Base-by-base conservation (phyloP, 768 basidiomycete genomes). In the Suillus bovinus region DNA sequence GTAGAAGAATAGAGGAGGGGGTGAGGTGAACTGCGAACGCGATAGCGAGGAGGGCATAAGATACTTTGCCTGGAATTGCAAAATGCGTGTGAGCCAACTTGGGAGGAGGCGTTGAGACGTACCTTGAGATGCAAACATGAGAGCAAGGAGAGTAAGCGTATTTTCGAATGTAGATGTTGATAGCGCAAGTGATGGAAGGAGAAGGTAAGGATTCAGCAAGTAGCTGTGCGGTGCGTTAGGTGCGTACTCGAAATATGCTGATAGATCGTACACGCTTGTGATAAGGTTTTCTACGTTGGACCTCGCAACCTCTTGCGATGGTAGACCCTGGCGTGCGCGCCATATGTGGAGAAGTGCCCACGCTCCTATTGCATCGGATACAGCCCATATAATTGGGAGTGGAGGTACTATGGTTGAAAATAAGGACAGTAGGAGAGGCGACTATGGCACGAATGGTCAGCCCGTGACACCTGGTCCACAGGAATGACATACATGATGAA, bases 121-220 rank as follows among this genome's bases (percentile, higher is more conserved):
- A 90, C 93, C 85, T 80, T 83, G 77, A 39, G 85, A 80, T 1
- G 91, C 92, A 67, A 87, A 88, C 79, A 87, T 83, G 44, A 97
- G 72, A 5, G 88, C 69, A 1, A 89, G 67, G 2, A 96, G 78
- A 33, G 86, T 77, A 7, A 93, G 73, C 1, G 87, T 79, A 71
- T 93, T 96, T 69, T 96, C 93, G 17, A 98, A 78, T 2, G 86
- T 83, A 0, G 93, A 90, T 0, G 93, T 93, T 0, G 96, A 96
- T 13, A 87, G 78, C 0, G 94, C 91, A 8, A 96, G 78, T 34
- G 86, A 88, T 0, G 95, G 86, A 1, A 94, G 79, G 61, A 96
- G 73, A 9, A 91, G 76, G 72, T 97, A 97, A 3, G 97, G 97
- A 67, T 99, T 97, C 56, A 96, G 74, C 22, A 97, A 84, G 75